Base-by-base conservation (phyloP, 306 rosid species). In the Comarum palustre region DNA sequence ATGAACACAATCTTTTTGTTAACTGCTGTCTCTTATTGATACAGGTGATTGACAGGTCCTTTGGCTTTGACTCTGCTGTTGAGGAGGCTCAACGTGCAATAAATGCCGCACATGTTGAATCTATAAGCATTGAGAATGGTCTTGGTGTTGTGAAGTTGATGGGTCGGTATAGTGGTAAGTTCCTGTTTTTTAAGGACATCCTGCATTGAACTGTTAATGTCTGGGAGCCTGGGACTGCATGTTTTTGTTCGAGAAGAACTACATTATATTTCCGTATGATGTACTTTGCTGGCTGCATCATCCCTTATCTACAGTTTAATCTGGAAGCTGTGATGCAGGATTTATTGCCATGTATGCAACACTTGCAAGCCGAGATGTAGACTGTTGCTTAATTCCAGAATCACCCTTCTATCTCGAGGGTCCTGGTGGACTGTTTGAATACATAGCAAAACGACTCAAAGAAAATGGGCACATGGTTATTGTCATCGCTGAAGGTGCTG, bases 61-160 rank as follows among this genome's bases (percentile, higher is more conserved):
- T 94, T 24, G 99, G 99, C 50, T 94, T 94, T 80, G 99, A 94
- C 85, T 84, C 97, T 54, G 97, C 99, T 57, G 99, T 94, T 75
- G 99, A 94, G 85, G 99, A 94, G 84, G 99, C 99, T 52, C 99
- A 94, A 73, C 97, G 99, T 25, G 99, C 99, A 27, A 94, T 94
- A 67, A 94, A 94, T 76, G 99, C 99, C 27, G 99, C 96, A 25
- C 99, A 91, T 77, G 99, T 94, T 60, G 99, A 94, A 91, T 80
- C 97, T 67, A 89, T 72, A 69, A 94, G 99, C 71, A 11, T 89
- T 72, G 97, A 94, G 80, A 91, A 91, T 82, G 90, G 99, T 58
- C 88, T 94, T 47, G 99, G 97, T 54, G 83, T 94, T 29, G 97
- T 94, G 79, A 94, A 94, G 89, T 76, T 94, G 81, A 94, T 94